Evolutionary conservation across 192 early-diverging fungal species (phyloP).

Genomic region (Helicostylum pulchrum): DNA sequence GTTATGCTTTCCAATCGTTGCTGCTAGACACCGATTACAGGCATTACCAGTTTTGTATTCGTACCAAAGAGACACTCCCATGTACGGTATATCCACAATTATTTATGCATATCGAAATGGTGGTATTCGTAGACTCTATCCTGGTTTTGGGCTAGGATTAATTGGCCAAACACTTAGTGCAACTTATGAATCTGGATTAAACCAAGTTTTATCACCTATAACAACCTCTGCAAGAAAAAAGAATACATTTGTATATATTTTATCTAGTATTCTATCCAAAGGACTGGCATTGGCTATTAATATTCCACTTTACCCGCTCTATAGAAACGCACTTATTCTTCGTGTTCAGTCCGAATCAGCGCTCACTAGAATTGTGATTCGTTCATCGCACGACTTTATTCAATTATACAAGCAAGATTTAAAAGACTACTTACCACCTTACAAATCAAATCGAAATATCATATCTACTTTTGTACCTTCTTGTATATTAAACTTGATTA

Average conservation of each 20-base stretch:
- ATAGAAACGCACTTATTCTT: conserved; percentile 29
- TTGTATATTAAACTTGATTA: conserved; percentile 22
- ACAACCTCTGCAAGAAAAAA: background rate
- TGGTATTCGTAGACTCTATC: conserved; percentile 27
- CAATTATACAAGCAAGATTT: conserved; percentile 23
- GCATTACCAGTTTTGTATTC: conserved; percentile 15
- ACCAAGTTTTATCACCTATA: background rate
- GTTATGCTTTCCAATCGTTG: conserved; percentile 34
- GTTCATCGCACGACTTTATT: conserved; percentile 12
- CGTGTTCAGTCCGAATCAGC: conserved; percentile 24
- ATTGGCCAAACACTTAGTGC: conserved; percentile 27
- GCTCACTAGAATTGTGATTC: conserved; percentile 8
- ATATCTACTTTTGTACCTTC: conserved; percentile 30
- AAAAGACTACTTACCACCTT: conserved; percentile 1
- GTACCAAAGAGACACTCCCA: conserved; percentile 20
- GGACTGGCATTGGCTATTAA: conserved; percentile 16
- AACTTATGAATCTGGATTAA: conserved; percentile 22
- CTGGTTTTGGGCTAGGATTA: conserved; percentile 35
- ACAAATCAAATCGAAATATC: background rate
- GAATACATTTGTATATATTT: background rate
- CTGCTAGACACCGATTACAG: conserved; percentile 30
- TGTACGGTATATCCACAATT: background rate
- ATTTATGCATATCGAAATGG: background rate
- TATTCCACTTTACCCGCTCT: conserved; percentile 31
- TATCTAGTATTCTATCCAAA: background rate